Conservation (phyloP, 495 filamentous ascomycete genomes). For the Xylaria acuta region DNA sequence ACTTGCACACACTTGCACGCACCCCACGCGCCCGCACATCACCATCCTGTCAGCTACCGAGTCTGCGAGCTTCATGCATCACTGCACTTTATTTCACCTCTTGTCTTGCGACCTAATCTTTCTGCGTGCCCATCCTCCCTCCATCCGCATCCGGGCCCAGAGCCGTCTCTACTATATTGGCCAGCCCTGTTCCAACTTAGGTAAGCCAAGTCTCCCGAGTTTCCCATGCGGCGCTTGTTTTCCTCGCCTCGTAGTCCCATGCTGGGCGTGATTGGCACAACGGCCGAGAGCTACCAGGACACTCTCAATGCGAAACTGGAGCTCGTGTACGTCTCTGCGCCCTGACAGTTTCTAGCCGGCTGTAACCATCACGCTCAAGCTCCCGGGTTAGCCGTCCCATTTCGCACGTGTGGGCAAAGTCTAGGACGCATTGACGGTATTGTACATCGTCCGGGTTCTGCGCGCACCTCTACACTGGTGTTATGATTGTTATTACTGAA, state of each 20-base stretch:
- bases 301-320: neutral
- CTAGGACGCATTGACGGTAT: conserved; percentile 1
- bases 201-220: conserved; percentile 22
- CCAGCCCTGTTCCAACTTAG: conserved; percentile 7
- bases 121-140: conserved; percentile 5
- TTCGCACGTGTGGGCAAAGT: conserved; percentile 18
- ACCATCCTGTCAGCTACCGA: conserved; percentile 9
- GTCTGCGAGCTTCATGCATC: conserved; percentile 15
- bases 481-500: neutral
- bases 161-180: neutral
- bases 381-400: conserved; percentile 14
- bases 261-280: conserved; percentile 20
- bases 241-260: neutral
- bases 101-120: conserved; percentile 24
- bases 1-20: conserved; percentile 21
- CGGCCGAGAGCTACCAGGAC: neutral
- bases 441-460: conserved; percentile 2
- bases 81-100: neutral
- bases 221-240: conserved; percentile 5
- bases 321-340: neutral
- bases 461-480: neutral
- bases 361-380: neutral
- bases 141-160: neutral
- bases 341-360: conserved; percentile 9
- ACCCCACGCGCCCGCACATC: conserved; percentile 24